Evolutionary conservation across 1,139 yeast genomes (phyloP), one percentile per base, ranked within the genome.

Genomic region (Yamadazyma epiphylla): DNA sequence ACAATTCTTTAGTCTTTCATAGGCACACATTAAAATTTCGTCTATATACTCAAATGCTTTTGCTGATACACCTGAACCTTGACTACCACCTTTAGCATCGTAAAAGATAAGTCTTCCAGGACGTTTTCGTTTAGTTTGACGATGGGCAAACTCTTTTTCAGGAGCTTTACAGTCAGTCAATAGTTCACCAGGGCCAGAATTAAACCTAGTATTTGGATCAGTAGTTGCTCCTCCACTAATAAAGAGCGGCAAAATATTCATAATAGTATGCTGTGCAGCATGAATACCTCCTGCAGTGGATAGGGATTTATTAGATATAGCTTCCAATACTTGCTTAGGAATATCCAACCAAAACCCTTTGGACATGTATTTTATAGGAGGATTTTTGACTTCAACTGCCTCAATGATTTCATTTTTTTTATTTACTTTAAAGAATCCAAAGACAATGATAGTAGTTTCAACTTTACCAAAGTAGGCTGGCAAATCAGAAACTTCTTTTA

Each of bases 91-190:
- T 45, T 78, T 78, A 1, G 86, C 69, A 53, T 91, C 98, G 49
- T 79, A 80, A 45, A 91, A 84, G 2, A 89, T 75, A 26, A 91
- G 58, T 32, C 98, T 65, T 0, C 95, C 95, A 0, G 97, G 97
- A 26, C 98, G 59, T 36, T 73, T 72, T 24, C 98, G 63, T 11
- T 57, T 56, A 0, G 88, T 70, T 46, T 81, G 81, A 15, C 86
- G 59, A 25, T 71, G 70, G 2, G 95, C 85, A 64, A 88, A 85
- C 49, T 91, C 98, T 49, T 91, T 91, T 42, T 86, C 94, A 0
- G 98, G 96, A 0, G 97, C 96, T 47, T 91, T 91, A 55, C 99
- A 91, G 53, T 91, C 99, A 0, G 97, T 87, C 31, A 74, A 74
- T 11, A 91, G 70, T 44, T 89, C 97, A 0, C 70, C 70, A 5